These are phyloP conservation scores for Coemansia sp. DNA, from an alignment of 192 early-diverging fungal species.

Conservation along the genomic window DNA sequence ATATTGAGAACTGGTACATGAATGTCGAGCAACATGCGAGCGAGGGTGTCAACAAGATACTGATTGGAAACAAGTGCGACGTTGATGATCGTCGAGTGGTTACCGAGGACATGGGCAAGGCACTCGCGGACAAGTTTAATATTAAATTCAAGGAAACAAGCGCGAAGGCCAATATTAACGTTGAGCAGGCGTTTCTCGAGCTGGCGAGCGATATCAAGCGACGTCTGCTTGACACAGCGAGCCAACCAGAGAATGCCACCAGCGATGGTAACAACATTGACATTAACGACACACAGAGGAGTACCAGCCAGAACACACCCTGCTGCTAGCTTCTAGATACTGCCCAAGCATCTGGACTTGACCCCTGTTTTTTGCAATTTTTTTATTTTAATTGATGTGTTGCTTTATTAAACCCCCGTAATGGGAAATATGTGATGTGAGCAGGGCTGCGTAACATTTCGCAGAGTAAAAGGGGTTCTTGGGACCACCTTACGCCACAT, in stretches of 20 bases:
- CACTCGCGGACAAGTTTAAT: slow-evolving; percentile 89
- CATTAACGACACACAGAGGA: slow-evolving; percentile 45
- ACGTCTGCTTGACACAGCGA: slow-evolving; percentile 86
- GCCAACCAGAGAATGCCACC: slow-evolving; percentile 36
- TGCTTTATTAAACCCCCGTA: too few relatives aligned
- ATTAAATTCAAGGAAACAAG: slow-evolving; percentile 97
- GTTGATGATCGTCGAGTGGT: slow-evolving; percentile 86
- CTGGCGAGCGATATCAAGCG: slow-evolving; percentile 98
- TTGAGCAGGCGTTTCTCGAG: slow-evolving; percentile 96
- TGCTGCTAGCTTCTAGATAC: slow-evolving; percentile 28
- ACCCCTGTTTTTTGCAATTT: background rate
- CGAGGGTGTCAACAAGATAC: slow-evolving; percentile 97
- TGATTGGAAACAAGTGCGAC: slow-evolving; percentile 99
- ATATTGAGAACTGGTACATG: slow-evolving; percentile 99
- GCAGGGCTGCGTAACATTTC: too few relatives aligned
- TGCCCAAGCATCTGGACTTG: background rate
- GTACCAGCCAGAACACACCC: slow-evolving; percentile 23
- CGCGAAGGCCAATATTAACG: slow-evolving; percentile 97
- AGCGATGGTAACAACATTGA: slow-evolving; percentile 28
- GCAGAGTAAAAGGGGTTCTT: too few relatives aligned
- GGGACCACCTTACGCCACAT: too few relatives aligned
- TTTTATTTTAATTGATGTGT: background rate
- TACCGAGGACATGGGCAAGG: slow-evolving; percentile 91
- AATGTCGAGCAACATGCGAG: slow-evolving; percentile 99
- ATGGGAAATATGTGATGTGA: too few relatives aligned